Conservation (phyloP, 768 basidiomycete species). For the Lactarius indigo region DNA sequence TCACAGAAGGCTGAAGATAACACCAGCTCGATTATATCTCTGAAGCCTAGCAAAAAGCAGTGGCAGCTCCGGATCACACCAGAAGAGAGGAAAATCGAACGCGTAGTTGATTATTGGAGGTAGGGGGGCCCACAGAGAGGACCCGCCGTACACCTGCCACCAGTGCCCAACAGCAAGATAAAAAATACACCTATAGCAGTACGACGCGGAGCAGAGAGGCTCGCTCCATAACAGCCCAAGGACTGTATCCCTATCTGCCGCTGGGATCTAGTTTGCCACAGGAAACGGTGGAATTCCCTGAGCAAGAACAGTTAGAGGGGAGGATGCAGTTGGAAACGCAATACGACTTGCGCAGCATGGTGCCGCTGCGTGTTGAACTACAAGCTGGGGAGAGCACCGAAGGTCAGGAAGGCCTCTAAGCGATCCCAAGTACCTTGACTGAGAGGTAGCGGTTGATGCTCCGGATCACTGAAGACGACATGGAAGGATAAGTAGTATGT, state of each 20-base stretch:
- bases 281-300: background rate
- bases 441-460: background rate
- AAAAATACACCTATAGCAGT: background rate
- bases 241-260: background rate
- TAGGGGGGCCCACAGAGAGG: no score
- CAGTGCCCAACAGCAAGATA: background rate
- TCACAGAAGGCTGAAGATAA: no score
- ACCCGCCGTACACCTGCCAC: background rate
- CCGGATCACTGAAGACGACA: background rate
- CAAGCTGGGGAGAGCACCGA: background rate
- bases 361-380: no score
- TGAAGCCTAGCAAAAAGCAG: no score
- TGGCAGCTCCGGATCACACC: no score
- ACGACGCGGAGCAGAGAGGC: constrained; percentile 4
- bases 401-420: background rate
- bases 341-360: background rate
- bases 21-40: no score
- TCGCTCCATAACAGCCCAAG: background rate
- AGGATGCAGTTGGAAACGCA: background rate
- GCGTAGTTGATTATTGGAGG: no score
- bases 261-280: background rate
- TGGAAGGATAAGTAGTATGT: background rate
- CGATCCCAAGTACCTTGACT: background rate
- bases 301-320: background rate
- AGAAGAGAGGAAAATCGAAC: no score